A percentile compares a stretch with the other conserved stretches of the same genome.
phyloP scores from a whole-genome alignment of 345 rosid genomes.

The Gossypioides kirkii region DNA sequence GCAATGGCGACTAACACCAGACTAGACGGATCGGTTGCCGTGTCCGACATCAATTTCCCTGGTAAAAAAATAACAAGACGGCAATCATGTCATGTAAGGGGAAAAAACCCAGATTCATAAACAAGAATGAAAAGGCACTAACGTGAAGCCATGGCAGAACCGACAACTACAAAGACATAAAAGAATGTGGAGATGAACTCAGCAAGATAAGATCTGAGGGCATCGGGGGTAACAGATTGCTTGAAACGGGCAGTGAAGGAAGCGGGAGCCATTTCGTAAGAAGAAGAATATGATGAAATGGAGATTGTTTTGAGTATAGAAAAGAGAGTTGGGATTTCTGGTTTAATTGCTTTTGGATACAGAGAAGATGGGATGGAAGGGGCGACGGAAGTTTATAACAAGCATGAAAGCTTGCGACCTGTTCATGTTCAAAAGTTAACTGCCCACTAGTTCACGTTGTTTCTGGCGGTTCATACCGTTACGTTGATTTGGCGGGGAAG shows the following conservation, averaged over 20 bases:
- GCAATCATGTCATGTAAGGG: background rate
- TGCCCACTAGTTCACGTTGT: constrained; percentile 17
- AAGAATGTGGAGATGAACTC: constrained; percentile 94
- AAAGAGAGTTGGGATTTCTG: background rate
- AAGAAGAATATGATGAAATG: background rate
- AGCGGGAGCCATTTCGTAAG: constrained; percentile 47
- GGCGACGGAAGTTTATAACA: background rate
- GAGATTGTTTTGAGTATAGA: background rate
- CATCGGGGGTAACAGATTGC: constrained; percentile 39
- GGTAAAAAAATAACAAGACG: background rate
- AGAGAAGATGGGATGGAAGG: no score
- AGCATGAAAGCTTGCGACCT: background rate
- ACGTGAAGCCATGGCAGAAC: constrained; percentile 85
- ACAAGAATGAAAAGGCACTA: constrained; percentile 12
- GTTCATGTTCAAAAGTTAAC: constrained; percentile 14
- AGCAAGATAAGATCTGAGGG: constrained; percentile 69
- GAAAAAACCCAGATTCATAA: background rate
- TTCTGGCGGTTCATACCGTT: constrained; percentile 10
- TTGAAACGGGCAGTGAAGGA: constrained; percentile 37
- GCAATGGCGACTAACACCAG: constrained; percentile 60
- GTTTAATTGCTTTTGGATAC: no score
- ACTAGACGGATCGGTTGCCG: constrained; percentile 48
- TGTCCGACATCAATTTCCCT: constrained; percentile 63
- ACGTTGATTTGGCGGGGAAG: background rate
- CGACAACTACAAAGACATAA: constrained; percentile 69